phyloP scores from a whole-genome alignment of 768 basidiomycete genomes.

The Phylloporus arenicola region DNA sequence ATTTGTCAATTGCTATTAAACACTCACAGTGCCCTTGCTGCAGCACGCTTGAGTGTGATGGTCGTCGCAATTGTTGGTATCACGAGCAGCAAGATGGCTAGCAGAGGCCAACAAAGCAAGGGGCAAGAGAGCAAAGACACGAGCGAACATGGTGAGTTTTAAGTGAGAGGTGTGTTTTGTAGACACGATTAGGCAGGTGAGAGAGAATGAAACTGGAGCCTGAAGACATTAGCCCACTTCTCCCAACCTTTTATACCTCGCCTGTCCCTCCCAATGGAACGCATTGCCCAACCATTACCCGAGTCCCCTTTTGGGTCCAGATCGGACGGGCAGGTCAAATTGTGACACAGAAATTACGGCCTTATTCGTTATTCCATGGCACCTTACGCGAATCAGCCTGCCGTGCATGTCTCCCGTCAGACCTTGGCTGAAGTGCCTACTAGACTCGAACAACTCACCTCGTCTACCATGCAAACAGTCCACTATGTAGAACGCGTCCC shows the following conservation, averaged over 20 bases:
- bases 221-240: background rate
- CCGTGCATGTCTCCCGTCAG: background rate
- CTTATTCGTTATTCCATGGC: no score
- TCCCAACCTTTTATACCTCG: background rate
- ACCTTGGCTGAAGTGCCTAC: background rate
- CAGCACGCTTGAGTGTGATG: no score
- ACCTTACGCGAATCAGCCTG: background rate
- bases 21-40: background rate
- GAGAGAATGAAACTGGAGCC: background rate
- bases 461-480: no score
- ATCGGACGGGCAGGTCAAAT: background rate
- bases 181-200: background rate
- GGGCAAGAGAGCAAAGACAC: conserved; percentile 12
- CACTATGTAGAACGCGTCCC: no score
- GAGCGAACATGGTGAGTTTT: conserved; percentile 10
- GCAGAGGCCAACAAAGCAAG: conserved; percentile 13
- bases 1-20: background rate
- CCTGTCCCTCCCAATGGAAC: no score
- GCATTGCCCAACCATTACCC: background rate
- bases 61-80: no score
- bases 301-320: background rate
- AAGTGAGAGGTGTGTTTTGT: background rate
- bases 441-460: no score
- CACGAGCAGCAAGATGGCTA: background rate
- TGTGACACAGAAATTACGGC: background rate